Base-by-base conservation (phyloP, 2,329 filamentous ascomycete species). In the Paramyrothecium roridum region DNA sequence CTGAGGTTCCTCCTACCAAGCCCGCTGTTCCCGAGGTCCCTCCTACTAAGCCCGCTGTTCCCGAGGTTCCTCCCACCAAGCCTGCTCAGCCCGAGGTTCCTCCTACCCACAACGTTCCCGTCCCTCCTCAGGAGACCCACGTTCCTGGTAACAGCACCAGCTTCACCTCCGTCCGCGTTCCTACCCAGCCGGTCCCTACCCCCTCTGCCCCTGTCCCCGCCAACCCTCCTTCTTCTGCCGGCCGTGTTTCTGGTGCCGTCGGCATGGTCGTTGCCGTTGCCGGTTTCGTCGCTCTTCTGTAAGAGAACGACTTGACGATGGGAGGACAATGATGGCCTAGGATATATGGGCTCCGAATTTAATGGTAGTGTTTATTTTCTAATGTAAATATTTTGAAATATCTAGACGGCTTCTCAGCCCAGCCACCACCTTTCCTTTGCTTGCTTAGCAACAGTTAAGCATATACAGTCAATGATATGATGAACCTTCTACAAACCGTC, bases 241-340 rank as follows among this genome's bases (percentile, higher is more conserved):
- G 63, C 54, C 70, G 67, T 56, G 57, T 72, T 45, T 57, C 54
- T 40, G 63, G 65, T 54, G 64, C 65, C 57, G 54, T 69, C 48
- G 62, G 65, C 57, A 55, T 66, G 52, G 63, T 64, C 49, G 67
- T 65, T 51, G 68, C 63, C 48, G 67, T 67, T 20, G 69, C 63
- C 33, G 71, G 66, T 63, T 55, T 71, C 49, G 65, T 65, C 49
- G 70, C 63, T 59, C 62, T 72, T 52, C 60, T 74, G 59, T 73
- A 72, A 69, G 64, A 57, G 58, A 50, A 4, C 26, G 26, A 30
- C 10, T 30, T 30, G 6, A 30, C 26, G 26, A 51, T 57, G 37
- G 48, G 55, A 45, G 60, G 57, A 57, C 56, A 54, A 53, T 54
- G 43, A 55, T 62, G 59, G 26, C 56, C 46, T 63, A 59, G 53